A percentile compares a stretch with the other conserved stretches of the same genome.
Conservation (phyloP, 2,329 filamentous ascomycete genomes). For the Didymellaceae sp. region DNA sequence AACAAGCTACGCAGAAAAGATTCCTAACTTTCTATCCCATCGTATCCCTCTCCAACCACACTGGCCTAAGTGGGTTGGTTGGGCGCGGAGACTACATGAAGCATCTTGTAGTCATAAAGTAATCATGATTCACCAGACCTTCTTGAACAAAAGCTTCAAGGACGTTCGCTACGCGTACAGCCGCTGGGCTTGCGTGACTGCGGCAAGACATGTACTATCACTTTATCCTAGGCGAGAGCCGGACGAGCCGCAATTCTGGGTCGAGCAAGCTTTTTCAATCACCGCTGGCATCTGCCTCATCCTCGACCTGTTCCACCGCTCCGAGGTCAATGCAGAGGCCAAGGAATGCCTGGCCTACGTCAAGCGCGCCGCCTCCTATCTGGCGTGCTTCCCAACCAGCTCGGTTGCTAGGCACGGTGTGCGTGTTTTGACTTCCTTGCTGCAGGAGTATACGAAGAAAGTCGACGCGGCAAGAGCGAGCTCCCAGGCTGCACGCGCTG, state of each 20-base stretch:
- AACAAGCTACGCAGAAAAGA: slow-evolving; percentile 38
- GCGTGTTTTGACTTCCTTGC: slow-evolving; percentile 46
- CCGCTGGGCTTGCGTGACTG: slow-evolving; percentile 51
- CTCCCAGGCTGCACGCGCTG: slow-evolving; percentile 2
- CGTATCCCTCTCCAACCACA: slow-evolving; percentile 41
- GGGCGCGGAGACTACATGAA: slow-evolving; percentile 49
- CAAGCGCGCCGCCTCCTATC: slow-evolving; percentile 41
- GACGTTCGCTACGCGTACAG: slow-evolving; percentile 53
- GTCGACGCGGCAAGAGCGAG: slow-evolving; percentile 18
- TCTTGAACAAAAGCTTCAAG: slow-evolving; percentile 52
- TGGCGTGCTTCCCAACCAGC: slow-evolving; percentile 46
- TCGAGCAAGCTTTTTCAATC: slow-evolving; percentile 45
- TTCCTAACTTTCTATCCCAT: slow-evolving; percentile 46
- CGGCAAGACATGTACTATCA: slow-evolving; percentile 51
- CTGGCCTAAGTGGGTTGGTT: slow-evolving; percentile 52
- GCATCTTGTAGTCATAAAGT: slow-evolving; percentile 53
- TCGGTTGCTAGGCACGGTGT: slow-evolving; percentile 50
- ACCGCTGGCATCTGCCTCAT: slow-evolving; percentile 39
- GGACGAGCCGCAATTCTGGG: slow-evolving; percentile 53
- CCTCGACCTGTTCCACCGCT: slow-evolving; percentile 39
- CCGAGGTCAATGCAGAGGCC: slow-evolving; percentile 30
- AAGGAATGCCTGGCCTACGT: slow-evolving; percentile 37
- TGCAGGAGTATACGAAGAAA: slow-evolving; percentile 38
- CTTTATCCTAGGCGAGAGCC: slow-evolving; percentile 46
- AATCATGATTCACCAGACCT: slow-evolving; percentile 56